Base-by-base conservation (phyloP, 1,139 yeast species). In the Zygotorulaspora mrakii region DNA sequence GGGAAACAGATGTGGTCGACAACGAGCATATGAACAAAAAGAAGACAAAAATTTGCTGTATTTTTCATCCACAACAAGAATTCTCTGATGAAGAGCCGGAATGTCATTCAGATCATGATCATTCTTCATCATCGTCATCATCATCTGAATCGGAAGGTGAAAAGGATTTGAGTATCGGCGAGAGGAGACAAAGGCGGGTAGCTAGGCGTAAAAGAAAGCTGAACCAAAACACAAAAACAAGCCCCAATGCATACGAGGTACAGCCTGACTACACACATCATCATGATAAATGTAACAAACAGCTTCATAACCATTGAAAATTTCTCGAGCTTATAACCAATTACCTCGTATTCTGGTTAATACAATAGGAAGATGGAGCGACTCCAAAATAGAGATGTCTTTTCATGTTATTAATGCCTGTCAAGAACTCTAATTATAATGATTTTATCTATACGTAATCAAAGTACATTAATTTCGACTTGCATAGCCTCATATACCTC, bases 31-130 rank as follows among this genome's bases (percentile, higher is more conserved):
- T 91, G 83, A 76, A 82, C 56, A 84, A 77, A 67, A 89, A 89
- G 67, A 88, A 87, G 61, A 77, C 95, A 13, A 91, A 89, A 63
- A 82, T 89, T n/a, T 91, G 98, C 60, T 89, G 98, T 53, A 89
- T 91, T 16, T 91, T 82, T 66, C 95, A 87, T 57, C 95, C 95
- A 2, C 82, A 81, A 36, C 70, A 78, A 23, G 82, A 78, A 51
- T 82, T 80, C 54, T 91, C 77, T 25, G 85, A 78, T 45, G 77
- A 72, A 37, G 69, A 66, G 12, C 71, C 66, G 16, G 65, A 57
- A 9, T 61, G 69, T 34, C 64, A 68, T 1, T 56, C 66, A 12
- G 55, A 42, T 31, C 63, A 42, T 50, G 57, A 35, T 22, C 54
- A 44, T 17, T 36, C 44, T 17, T 47, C 54, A 2, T 51, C 59